phyloP scores from a whole-genome alignment of 2,329 filamentous ascomycete genomes.

The Peltaster fructicola region DNA sequence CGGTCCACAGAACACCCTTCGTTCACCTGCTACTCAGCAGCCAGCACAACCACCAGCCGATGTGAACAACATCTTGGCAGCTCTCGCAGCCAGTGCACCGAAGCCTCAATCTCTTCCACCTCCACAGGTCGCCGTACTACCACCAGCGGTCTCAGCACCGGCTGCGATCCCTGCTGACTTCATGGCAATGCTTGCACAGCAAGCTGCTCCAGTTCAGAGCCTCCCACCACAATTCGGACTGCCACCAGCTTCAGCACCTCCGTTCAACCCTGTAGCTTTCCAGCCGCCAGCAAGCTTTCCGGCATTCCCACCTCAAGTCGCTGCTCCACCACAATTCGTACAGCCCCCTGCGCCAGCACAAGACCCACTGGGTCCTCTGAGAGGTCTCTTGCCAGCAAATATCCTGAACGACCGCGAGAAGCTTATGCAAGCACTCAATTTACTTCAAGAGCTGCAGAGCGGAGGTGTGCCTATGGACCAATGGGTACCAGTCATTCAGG shows the following conservation, averaged over 20 bases:
- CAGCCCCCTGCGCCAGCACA: conserved; percentile 5
- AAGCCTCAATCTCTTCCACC: conserved; percentile 8
- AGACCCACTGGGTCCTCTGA: conserved; percentile 15
- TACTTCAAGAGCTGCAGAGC: conserved; percentile 58
- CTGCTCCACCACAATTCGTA: conserved; percentile 25
- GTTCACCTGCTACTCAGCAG: conserved; percentile 5
- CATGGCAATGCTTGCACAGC: conserved; percentile 5
- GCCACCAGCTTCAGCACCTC: conserved; percentile 3
- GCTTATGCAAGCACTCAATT: conserved; percentile 51
- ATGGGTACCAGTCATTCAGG: conserved; percentile 42
- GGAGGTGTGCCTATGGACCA: conserved; percentile 65
- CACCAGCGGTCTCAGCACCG: conserved; percentile 6
- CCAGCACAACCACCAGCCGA: conserved; percentile 12
- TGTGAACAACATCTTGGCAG: conserved; percentile 20
- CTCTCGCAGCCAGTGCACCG: conserved; percentile 15
- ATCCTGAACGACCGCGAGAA: conserved; percentile 25
- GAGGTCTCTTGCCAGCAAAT: conserved; percentile 19
- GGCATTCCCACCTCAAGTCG: conserved; percentile 21
- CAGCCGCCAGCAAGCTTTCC: conserved; percentile 6
- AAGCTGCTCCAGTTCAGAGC: conserved; percentile 4
- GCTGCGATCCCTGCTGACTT: conserved; percentile 7
- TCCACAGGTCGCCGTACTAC: no score
- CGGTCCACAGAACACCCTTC: conserved; percentile 3
- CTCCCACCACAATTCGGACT: conserved; percentile 6
- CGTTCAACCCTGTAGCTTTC: conserved; percentile 3